Conservation (phyloP, 2,329 filamentous ascomycete species). For the Monosporascus sp. region DNA sequence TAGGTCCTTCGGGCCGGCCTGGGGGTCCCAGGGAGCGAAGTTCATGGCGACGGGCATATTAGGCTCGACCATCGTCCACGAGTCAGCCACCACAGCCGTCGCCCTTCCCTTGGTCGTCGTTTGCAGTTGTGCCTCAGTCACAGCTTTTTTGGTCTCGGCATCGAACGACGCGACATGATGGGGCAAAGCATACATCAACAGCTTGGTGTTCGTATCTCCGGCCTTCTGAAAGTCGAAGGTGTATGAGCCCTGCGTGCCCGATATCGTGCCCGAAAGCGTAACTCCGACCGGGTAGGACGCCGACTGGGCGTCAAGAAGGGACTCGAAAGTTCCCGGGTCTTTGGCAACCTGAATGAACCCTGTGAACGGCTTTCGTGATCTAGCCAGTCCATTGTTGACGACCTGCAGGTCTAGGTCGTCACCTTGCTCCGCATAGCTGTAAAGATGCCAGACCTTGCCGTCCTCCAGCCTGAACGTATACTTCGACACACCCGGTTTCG, state of each 20-base stretch:
- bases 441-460: conserved; percentile 72
- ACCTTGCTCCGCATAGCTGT: conserved; percentile 59
- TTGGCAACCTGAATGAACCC: conserved; percentile 83
- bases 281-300: conserved; percentile 69
- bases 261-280: conserved; percentile 58
- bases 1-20: conserved; percentile 44
- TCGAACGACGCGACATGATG: conserved; percentile 81
- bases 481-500: conserved; percentile 65
- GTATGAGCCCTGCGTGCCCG: conserved; percentile 63
- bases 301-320: conserved; percentile 67
- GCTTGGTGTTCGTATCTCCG: conserved; percentile 53
- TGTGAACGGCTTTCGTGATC: conserved; percentile 63
- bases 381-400: conserved; percentile 59
- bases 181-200: conserved; percentile 84
- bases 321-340: conserved; percentile 60
- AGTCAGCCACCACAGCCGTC: conserved; percentile 64
- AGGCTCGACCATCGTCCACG: conserved; percentile 73
- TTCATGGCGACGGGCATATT: conserved; percentile 69
- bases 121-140: conserved; percentile 57
- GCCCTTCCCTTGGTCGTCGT: conserved; percentile 84
- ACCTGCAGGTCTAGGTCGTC: conserved; percentile 63
- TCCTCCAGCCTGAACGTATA: conserved; percentile 72
- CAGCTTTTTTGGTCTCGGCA: conserved; percentile 42
- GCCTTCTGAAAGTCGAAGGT: conserved; percentile 67
- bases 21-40: conserved; percentile 72